Evolutionary conservation across 441 rosid species (phyloP).

Genomic region (Euphorbia schlechtendalii): DNA sequence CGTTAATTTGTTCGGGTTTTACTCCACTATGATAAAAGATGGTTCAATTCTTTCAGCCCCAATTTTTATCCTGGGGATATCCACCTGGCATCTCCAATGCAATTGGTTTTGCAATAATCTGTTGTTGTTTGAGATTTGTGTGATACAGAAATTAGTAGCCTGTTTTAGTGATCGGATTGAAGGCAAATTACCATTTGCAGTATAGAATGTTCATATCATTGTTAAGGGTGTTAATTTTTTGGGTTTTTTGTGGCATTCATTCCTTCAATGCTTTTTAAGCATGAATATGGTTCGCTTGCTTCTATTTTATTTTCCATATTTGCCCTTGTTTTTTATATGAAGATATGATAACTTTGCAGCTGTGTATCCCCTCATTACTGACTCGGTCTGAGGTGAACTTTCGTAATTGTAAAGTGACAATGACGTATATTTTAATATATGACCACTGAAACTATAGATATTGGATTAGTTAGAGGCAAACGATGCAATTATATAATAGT

Average conservation of each 20-base stretch:
- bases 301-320: background rate
- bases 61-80: background rate
- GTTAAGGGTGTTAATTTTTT: background rate
- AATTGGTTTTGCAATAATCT: background rate
- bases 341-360: background rate
- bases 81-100: background rate
- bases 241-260: background rate
- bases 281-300: background rate
- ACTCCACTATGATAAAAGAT: conserved; percentile 10
- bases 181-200: background rate
- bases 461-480: background rate
- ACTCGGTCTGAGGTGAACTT: background rate
- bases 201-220: background rate
- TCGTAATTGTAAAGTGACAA: background rate
- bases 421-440: background rate
- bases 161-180: conserved; percentile 7
- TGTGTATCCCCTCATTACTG: background rate
- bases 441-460: background rate
- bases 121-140: background rate
- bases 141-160: background rate
- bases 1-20: conserved; percentile 12
- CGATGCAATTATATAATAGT: background rate
- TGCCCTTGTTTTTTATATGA: background rate
- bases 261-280: background rate
- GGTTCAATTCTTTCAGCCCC: conserved; percentile 15